These are phyloP conservation scores for Cryptococcus wingfieldii DNA, from an alignment of 1,284 basidiomycete genomes.

Conservation along the genomic window DNA sequence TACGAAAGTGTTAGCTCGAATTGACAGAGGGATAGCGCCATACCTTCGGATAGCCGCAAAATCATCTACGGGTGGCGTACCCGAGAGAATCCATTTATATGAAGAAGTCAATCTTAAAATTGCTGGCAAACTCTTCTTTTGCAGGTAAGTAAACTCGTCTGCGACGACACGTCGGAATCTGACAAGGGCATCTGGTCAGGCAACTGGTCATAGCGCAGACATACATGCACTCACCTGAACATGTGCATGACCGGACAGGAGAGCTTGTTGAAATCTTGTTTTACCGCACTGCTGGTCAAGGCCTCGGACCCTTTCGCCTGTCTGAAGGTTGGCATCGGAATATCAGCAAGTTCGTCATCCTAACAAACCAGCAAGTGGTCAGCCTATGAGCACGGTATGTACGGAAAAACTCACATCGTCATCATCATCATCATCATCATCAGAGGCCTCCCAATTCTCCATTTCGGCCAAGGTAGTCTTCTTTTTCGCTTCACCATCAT, in stretches of 20 bases:
- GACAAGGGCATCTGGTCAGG: conserved; percentile 3
- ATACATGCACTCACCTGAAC: conserved; percentile 58
- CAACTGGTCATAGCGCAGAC: not conserved
- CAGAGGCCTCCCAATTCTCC: conserved; percentile 41
- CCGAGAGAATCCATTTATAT: conserved; percentile 90
- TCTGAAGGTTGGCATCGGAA: conserved; percentile 32
- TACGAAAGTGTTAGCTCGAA: conserved; percentile 6
- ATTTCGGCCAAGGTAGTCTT: conserved; percentile 49
- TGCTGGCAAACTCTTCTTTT: conserved; percentile 71
- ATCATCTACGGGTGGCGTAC: conserved; percentile 87
- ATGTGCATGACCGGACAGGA: conserved; percentile 79
- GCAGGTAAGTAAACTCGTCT: conserved; percentile 92
- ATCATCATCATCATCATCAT: conserved; percentile 32
- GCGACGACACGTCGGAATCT: conserved; percentile 77
- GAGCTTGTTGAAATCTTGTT: conserved; percentile 73
- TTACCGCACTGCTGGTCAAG: conserved; percentile 56
- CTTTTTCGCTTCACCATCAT: conserved; percentile 39
- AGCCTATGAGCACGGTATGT: not conserved
- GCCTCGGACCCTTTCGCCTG: conserved; percentile 23
- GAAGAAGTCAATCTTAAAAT: conserved; percentile 72
- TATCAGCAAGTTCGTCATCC: conserved; percentile 17
- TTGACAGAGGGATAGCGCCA: conserved; percentile 8
- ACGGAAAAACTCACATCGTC: conserved; percentile 46
- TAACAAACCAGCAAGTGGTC: not conserved
- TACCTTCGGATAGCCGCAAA: conserved; percentile 81